phyloP scores from a whole-genome alignment of 2,329 filamentous ascomycete species.

The Cercospora citrullina region DNA sequence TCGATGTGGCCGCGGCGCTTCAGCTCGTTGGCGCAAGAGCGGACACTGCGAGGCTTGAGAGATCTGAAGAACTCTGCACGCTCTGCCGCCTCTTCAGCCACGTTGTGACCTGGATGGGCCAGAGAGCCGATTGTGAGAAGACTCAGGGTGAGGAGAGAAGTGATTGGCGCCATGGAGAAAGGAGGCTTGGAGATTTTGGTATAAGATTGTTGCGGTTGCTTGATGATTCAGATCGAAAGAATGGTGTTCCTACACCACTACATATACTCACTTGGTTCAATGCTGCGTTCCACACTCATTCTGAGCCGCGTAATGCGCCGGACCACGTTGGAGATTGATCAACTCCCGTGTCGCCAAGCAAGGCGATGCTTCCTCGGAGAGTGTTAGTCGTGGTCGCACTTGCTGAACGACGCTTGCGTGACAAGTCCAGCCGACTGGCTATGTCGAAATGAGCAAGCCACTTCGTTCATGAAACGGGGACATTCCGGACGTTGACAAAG shows the following conservation, averaged over 20 bases:
- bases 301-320: constrained; percentile 14
- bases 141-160: constrained; percentile 21
- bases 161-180: constrained; percentile 21
- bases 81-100: constrained; percentile 28
- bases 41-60: constrained; percentile 27
- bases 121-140: constrained; percentile 21
- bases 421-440: background rate
- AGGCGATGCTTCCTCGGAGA: constrained; percentile 1
- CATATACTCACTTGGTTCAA: constrained; percentile 7
- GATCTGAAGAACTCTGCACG: constrained; percentile 25
- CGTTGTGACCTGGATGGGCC: constrained; percentile 30
- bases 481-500: background rate
- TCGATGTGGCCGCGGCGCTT: constrained; percentile 26
- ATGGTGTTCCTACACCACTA: background rate
- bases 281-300: background rate
- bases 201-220: background rate
- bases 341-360: background rate
- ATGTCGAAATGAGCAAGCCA: background rate
- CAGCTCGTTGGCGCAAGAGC: constrained; percentile 27
- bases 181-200: background rate
- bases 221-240: background rate
- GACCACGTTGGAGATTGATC: background rate
- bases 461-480: background rate
- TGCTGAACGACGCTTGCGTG: background rate
- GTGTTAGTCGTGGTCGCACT: background rate